Base-by-base conservation (phyloP, 129 eudicot species). In the Apium graveolens region DNA sequence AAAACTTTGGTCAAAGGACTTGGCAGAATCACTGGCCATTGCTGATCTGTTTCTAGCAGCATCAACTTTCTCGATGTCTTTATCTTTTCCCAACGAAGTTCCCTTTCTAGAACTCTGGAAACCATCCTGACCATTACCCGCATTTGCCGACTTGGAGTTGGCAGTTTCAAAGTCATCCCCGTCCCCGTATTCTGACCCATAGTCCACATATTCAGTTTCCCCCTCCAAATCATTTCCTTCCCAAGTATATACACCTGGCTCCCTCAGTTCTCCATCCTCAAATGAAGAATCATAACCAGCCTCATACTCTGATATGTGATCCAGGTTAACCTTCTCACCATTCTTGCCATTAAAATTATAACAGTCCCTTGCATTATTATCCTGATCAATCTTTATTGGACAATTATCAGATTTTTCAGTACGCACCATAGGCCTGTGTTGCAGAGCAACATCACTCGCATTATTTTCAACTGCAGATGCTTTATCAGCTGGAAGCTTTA, bases 211-310 rank as follows among this genome's bases (percentile, higher is more conserved):
- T 73, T 87, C 98, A 78, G 69, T 77, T 75, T 85, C 85, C 73
- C 66, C 88, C 79, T 90, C 91, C 69, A 80, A 26, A 41, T 86
- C 90, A 80, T 82, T 83, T 27, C 81, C 91, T 84, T 92, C 93
- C 88, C 86, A 87, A 49, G 80, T 78, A 60, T 78, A 80, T 46
- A 75, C 81, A 51, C 80, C 73, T n/a, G 92, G 85, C 65, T 89
- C 91, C 77, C 97, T 88, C 75, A 93, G 81, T 69, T 93, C 98
- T 51, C 95, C 93, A 78, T 93, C 98, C 81, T 91, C 97, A 80
- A 84, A 87, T 20, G 92, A 88, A 84, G 98, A 93, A 76, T 93
- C 97, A 81, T 90, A 90, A 84, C 85, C 96, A n/a, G 46, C 83
- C 78, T 88, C 78, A 60, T 75, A 68, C 62, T 80, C 76, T 31